Conservation (phyloP, 2,329 filamentous ascomycete species). For the Triangularia verruculosa region DNA sequence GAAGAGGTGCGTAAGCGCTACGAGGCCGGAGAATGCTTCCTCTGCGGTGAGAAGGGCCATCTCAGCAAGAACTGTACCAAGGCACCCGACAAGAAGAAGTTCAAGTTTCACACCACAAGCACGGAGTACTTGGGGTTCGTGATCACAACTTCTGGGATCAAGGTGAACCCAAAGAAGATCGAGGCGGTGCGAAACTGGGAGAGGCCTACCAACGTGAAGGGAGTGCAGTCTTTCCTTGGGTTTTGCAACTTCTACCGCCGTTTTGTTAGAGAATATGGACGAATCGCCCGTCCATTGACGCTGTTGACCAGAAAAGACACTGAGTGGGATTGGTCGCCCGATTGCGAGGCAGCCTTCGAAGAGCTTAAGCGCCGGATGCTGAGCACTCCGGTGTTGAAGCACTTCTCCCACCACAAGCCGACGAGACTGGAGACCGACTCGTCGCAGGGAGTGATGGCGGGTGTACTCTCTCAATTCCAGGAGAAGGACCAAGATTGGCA, state of each 20-base stretch:
- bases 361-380: background rate
- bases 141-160: background rate
- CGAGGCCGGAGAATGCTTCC: no score
- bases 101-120: slow-evolving; percentile 5
- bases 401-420: background rate
- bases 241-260: background rate
- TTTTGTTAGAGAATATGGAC: background rate
- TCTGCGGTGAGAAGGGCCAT: no score
- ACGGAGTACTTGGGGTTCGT: slow-evolving; percentile 11
- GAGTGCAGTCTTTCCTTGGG: background rate
- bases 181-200: background rate
- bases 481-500: background rate
- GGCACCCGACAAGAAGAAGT: no score
- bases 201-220: background rate
- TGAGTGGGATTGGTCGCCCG: background rate
- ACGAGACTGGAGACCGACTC: background rate
- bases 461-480: background rate
- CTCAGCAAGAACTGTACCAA: no score
- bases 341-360: background rate
- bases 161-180: background rate
- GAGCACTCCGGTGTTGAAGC: background rate
- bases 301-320: background rate
- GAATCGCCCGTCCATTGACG: background rate
- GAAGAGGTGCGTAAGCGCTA: no score
- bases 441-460: background rate